Evolutionary conservation across 2,329 filamentous ascomycete genomes (phyloP).

Genomic region (Penicillium corylophilum): DNA sequence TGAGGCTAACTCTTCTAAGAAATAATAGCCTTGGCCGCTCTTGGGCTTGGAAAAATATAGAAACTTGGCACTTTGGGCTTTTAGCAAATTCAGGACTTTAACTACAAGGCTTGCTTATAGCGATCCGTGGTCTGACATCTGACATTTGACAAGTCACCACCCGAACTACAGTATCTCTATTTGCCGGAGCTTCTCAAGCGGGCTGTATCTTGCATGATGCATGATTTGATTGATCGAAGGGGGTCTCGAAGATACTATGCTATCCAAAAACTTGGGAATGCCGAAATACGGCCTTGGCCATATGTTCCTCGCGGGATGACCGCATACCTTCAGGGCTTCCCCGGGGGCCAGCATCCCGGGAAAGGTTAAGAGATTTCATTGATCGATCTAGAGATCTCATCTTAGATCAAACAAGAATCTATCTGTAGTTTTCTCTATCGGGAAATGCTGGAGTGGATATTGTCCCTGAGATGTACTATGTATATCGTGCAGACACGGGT

Average conservation of each 20-base stretch:
- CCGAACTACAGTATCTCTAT: not conserved
- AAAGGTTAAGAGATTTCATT: not conserved
- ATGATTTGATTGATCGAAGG: not conserved
- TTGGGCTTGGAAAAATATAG: not conserved
- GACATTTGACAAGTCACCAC: not conserved
- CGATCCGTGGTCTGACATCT: not conserved
- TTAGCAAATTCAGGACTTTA: not conserved
- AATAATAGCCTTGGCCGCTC: not conserved
- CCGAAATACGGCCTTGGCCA: not conserved
- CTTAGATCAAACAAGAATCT: not conserved
- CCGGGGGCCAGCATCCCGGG: not conserved
- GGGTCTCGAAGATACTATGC: not conserved
- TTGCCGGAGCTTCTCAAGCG: not conserved
- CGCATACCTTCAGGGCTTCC: not conserved
- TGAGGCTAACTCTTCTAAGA: not conserved
- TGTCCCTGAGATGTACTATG: not conserved
- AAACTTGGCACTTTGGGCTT: not conserved
- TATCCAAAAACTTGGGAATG: not conserved
- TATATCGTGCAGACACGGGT: not conserved
- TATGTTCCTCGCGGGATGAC: not conserved
- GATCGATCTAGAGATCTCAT: conserved; percentile 3
- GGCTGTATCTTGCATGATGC: not conserved
- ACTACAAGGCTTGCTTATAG: not conserved
- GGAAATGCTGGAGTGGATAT: not conserved
- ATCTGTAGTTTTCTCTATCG: not conserved